A percentile compares a stretch with the other conserved stretches of the same genome.
Conservation (phyloP, 306 rosid species). For the Hippophae rhamnoides region DNA sequence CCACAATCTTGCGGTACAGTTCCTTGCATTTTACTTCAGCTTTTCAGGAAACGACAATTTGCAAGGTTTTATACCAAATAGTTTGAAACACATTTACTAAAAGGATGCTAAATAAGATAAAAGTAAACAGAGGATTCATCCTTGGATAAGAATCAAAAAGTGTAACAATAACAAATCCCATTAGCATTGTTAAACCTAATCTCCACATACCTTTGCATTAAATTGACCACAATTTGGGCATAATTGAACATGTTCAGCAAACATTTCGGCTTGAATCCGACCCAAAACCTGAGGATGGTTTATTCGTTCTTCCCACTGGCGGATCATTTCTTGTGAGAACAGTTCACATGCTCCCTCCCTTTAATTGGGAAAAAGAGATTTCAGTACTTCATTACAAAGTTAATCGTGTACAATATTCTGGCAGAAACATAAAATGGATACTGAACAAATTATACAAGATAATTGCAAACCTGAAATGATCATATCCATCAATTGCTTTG, state of each 20-base stretch:
- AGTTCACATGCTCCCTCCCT: conserved; percentile 67
- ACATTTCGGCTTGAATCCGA: conserved; percentile 50
- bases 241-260: conserved; percentile 25
- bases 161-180: neutral
- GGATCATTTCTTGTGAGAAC: conserved; percentile 59
- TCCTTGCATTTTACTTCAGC: no score
- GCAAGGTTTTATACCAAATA: no score
- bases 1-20: no score
- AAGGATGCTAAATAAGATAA: neutral
- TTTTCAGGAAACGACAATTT: no score
- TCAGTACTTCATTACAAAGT: conserved; percentile 16
- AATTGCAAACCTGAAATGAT: conserved; percentile 61
- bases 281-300: conserved; percentile 53
- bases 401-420: conserved; percentile 6
- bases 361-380: conserved; percentile 12
- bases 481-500: conserved; percentile 54
- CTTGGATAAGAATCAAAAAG: no score
- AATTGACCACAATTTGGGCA: conserved; percentile 82
- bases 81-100: neutral
- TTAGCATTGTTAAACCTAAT: neutral
- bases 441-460: conserved; percentile 2
- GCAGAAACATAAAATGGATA: conserved; percentile 15
- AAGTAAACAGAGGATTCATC: no score
- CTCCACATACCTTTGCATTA: conserved; percentile 71
- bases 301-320: conserved; percentile 51